Evolutionary conservation across 192 early-diverging fungal species (phyloP), one percentile per base, ranked within the genome.

Genomic region (Coemansia sp.): DNA sequence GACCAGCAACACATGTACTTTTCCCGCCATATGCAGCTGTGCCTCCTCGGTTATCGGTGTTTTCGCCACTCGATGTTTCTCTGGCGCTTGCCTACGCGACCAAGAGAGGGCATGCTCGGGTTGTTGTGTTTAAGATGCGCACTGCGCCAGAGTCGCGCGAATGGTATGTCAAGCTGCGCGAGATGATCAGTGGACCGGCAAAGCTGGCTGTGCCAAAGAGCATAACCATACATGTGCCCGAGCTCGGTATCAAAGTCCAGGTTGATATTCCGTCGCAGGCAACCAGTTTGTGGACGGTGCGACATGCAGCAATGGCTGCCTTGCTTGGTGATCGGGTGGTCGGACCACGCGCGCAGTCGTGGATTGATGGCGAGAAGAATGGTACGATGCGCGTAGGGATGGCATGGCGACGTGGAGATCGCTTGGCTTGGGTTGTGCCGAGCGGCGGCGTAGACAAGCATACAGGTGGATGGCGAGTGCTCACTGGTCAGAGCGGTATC

Each of bases 181-280:
- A 14, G 38, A 33, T 60, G 58, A 22, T 60, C 8, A 17, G 30
- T 16, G 58, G 36, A 8, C 18, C 58, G 17, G 18, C 33, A n/a
- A 2, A 17, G n/a, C 18, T 18, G 20, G 22, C 36, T 38, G 54
- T 56, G 18, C 54, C 54, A 29, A n/a, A 29, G 22, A 0, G 20
- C 36, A 66, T 81, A 8, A 14, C 71, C 2, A 73, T 81, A 20
- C 63, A 63, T 42, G 68, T 81, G 34, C 78, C 78, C n/a, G 78
- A 81, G 56, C 71, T 81, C 33, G 78, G 78, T 6, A 52, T 81
- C 62, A 81, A 81, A 36, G 78, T 81, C n/a, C 78, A 72, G 29
- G 78, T 75, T 7, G 69, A 38, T 38, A 38, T 38, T 12, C 66
- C 48, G 60, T 71, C 18, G 69, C 69, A 0, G 61, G 73, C 4